Percentiles rank a stretch among this genome's conserved stretches.
Conservation (phyloP, 257 asterid genomes). For the Solanum chilense region DNA sequence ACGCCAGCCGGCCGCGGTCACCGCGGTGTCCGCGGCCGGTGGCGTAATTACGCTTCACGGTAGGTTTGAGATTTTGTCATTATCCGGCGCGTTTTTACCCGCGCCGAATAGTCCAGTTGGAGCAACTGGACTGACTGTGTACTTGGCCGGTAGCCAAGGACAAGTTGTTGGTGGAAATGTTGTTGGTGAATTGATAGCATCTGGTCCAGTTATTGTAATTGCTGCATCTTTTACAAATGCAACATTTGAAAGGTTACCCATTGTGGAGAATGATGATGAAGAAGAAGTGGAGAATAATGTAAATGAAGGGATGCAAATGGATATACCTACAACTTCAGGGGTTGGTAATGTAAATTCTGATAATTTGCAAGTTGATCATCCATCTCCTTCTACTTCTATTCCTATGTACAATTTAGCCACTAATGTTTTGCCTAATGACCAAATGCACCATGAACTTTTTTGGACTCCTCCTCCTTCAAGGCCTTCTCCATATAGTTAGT, state of each 20-base stretch:
- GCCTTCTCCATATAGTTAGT: constrained; percentile 20
- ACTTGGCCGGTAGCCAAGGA: constrained; percentile 74
- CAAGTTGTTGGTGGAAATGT: constrained; percentile 75
- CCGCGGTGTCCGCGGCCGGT: constrained; percentile 13
- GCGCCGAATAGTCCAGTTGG: constrained; percentile 46
- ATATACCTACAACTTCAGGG: constrained; percentile 2
- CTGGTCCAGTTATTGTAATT: constrained; percentile 79
- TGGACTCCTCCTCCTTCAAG: constrained; percentile 51
- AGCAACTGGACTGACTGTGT: constrained; percentile 50
- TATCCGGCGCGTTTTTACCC: constrained; percentile 69
- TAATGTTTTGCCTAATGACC: constrained; percentile 41
- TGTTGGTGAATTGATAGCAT: constrained; percentile 44
- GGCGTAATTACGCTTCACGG: constrained; percentile 56
- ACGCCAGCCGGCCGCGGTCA: constrained; percentile 48
- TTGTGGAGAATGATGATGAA: constrained; percentile 22
- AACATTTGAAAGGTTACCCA: constrained; percentile 58
- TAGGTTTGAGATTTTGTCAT: constrained; percentile 53
- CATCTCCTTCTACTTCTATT: constrained; percentile 16
- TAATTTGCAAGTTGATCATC: constrained; percentile 3
- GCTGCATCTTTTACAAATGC: constrained; percentile 70
- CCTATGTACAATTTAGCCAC: constrained; percentile 32
- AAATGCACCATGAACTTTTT: constrained; percentile 43
- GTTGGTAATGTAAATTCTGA: constrained; percentile 1
- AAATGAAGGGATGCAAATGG: constrained; percentile 20
- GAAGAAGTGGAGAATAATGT: constrained; percentile 7